A percentile compares a stretch with the other conserved stretches of the same genome.
Conservation (phyloP, 1,284 basidiomycete species). For the Volvariella surrecta region DNA sequence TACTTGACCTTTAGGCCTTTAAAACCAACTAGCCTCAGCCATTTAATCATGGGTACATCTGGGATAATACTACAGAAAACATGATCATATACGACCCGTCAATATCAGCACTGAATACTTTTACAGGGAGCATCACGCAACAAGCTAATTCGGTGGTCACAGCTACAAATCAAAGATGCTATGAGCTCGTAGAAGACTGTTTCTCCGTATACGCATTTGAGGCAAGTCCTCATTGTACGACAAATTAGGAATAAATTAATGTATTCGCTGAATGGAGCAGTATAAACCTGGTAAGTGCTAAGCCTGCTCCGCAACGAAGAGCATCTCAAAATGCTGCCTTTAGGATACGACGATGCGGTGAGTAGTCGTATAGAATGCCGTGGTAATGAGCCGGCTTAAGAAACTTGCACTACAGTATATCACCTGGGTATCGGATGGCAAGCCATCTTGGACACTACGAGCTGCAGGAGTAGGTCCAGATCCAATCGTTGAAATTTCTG, state of each 20-base stretch:
- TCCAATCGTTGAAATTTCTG: slow-evolving; percentile 44
- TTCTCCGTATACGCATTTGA: slow-evolving; percentile 43
- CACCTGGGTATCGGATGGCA: slow-evolving; percentile 54
- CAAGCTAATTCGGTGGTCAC: slow-evolving; percentile 49
- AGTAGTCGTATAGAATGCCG: no score
- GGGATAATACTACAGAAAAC: slow-evolving; percentile 33
- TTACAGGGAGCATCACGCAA: slow-evolving; percentile 48
- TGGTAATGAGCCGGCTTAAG: no score
- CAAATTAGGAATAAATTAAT: slow-evolving; percentile 3
- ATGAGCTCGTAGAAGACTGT: slow-evolving; percentile 32
- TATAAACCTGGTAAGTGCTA: slow-evolving; percentile 40
- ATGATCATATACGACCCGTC: slow-evolving; percentile 35
- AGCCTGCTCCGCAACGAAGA: no score
- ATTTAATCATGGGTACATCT: slow-evolving; percentile 37
- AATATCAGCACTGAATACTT: slow-evolving; percentile 42
- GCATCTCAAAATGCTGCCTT: neutral
- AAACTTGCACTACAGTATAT: slow-evolving; percentile 46
- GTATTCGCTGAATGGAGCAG: slow-evolving; percentile 16
- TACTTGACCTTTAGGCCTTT: neutral
- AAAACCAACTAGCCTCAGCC: slow-evolving; percentile 15
- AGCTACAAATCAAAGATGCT: slow-evolving; percentile 34
- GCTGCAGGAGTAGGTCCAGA: slow-evolving; percentile 56
- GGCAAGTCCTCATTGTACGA: slow-evolving; percentile 20
- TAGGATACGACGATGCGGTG: slow-evolving; percentile 38
- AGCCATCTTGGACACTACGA: slow-evolving; percentile 57